These are phyloP conservation scores for Apiotrichum porosum DNA, from an alignment of 1,284 basidiomycete genomes.

Conservation along the genomic window DNA sequence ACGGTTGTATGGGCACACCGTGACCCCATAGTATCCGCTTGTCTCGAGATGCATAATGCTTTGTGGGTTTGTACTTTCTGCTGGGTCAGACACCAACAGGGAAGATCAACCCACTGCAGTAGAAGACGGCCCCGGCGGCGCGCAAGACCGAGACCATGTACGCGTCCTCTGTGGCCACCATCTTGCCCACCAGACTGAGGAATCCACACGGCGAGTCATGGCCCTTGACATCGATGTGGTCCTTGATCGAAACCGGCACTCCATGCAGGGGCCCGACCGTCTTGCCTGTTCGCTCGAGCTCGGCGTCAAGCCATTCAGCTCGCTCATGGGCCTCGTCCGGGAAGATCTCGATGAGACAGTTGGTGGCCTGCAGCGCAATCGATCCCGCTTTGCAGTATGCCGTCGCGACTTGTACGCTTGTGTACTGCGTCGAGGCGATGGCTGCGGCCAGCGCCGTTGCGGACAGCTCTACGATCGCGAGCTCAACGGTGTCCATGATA, in stretches of 20 bases:
- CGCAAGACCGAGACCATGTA: conserved; percentile 19
- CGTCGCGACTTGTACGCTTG: conserved; percentile 22
- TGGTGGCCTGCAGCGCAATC: conserved; percentile 49
- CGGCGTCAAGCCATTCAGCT: conserved; percentile 58
- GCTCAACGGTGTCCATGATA: conserved; percentile 56
- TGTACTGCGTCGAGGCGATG: not conserved
- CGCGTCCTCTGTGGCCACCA: conserved; percentile 11
- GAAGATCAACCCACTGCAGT: conserved; percentile 4
- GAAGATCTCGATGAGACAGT: conserved; percentile 65
- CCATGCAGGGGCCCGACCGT: conserved; percentile 60
- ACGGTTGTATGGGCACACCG: conserved; percentile 47
- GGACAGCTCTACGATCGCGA: conserved; percentile 52
- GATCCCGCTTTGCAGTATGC: conserved; percentile 28
- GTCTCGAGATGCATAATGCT: conserved; percentile 32
- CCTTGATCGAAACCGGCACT: conserved; percentile 59
- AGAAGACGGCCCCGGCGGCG: conserved; percentile 27
- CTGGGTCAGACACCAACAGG: conserved; percentile 5
- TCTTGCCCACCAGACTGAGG: conserved; percentile 16
- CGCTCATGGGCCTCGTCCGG: conserved; percentile 57
- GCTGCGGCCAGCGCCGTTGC: not conserved
- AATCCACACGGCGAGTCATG: conserved; percentile 31
- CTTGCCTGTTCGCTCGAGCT: conserved; percentile 52
- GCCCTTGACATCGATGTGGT: conserved; percentile 46
- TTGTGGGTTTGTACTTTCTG: conserved; percentile 23
- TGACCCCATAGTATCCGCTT: conserved; percentile 34